phyloP scores from a whole-genome alignment of 106 monocot species.

The Acorus calamus region DNA sequence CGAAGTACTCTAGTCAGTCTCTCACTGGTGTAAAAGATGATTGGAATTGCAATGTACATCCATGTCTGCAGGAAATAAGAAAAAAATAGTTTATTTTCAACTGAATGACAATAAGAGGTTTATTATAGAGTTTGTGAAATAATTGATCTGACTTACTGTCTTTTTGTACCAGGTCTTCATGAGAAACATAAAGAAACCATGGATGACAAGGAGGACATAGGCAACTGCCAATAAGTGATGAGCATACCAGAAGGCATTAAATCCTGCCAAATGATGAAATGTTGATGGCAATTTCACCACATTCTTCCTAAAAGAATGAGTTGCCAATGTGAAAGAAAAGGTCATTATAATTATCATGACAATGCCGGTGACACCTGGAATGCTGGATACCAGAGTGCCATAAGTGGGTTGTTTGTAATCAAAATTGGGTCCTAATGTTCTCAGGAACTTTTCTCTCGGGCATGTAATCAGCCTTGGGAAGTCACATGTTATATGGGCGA shows the following conservation, averaged over 20 bases:
- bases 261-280: slow-evolving; percentile 72
- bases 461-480: slow-evolving; percentile 64
- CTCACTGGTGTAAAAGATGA: slow-evolving; percentile 64
- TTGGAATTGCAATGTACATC: slow-evolving; percentile 79
- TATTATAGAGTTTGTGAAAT: neutral
- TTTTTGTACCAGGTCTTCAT: slow-evolving; percentile 82
- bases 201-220: slow-evolving; percentile 62
- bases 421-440: slow-evolving; percentile 47
- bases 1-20: slow-evolving; percentile 67
- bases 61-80: slow-evolving; percentile 54
- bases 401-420: slow-evolving; percentile 76
- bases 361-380: slow-evolving; percentile 66
- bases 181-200: slow-evolving; percentile 77
- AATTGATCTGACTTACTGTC: slow-evolving; percentile 44
- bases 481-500: slow-evolving; percentile 69
- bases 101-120: neutral
- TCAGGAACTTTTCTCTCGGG: slow-evolving; percentile 47
- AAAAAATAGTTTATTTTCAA: neutral
- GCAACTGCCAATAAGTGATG: slow-evolving; percentile 72
- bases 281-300: slow-evolving; percentile 78
- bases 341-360: slow-evolving; percentile 78
- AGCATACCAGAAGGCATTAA: slow-evolving; percentile 98
- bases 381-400: slow-evolving; percentile 31
- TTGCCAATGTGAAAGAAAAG: slow-evolving; percentile 80
- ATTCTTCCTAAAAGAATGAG: slow-evolving; percentile 72